Base-by-base conservation (phyloP, 179 eudicot genomes). In the Nepenthes alata region DNA sequence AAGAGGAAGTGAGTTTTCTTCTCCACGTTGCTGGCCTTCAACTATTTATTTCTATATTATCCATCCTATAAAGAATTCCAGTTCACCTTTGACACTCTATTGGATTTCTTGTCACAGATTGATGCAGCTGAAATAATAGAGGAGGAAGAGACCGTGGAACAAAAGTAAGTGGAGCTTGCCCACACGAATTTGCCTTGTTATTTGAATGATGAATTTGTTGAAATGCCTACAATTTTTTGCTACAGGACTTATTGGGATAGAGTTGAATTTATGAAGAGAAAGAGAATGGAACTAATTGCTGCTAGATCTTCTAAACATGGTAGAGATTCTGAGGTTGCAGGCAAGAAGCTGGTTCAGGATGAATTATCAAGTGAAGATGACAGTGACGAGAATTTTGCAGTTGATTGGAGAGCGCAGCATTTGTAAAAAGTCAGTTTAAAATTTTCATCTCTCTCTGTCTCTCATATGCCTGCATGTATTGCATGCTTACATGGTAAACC, bases 321-420 rank as follows among this genome's bases (percentile, higher is more conserved):
- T 57, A 73, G 58, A 49, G 67, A 64, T 60, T 68, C 78, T 61
- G 64, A 65, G 59, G 72, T 52, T 53, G 48, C 69, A 8, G 55
- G 35, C 63, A 81, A 82, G 45, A 82, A 75, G 58, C 54, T 81
- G 14, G 66, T 62, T 34, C 70, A 70, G 58, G 88, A 85, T 69
- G 84, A 69, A 52, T 75, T 93, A 55, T 88, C 95, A 13, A 85
- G 94, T 72, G 95, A 83, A 6, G 83, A 78, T 51, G 91, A 83
- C n/a, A 80, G 77, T 59, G 86, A 80, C 60, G 77, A 75, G 38
- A 72, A 65, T 61, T 80, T 83, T 47, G 58, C 87, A 35, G 90
- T 88, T 65, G 95, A 90, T 70, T 90, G 97, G 96, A 84, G 96
- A 72, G 88, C 96, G 61, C 85, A 90, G 62, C 93, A 83, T 67